These are phyloP conservation scores for Coemansia sp. DNA, from an alignment of 192 early-diverging fungal genomes.

Conservation along the genomic window DNA sequence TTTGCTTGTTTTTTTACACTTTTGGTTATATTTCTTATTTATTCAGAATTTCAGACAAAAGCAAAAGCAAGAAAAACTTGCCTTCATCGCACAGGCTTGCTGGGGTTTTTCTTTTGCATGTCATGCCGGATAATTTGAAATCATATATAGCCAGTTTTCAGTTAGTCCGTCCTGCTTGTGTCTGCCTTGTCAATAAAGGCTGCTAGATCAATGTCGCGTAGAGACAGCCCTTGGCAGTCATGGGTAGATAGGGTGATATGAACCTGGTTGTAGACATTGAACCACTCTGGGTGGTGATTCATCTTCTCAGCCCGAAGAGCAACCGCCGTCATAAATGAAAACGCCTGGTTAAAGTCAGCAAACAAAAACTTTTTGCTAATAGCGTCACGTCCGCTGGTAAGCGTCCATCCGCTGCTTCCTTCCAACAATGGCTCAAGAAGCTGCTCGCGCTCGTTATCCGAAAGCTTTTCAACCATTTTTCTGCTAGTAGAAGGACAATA, in stretches of 20 bases:
- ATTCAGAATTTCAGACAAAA: neutral
- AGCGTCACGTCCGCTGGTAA: slow-evolving; percentile 68
- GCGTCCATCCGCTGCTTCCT: slow-evolving; percentile 58
- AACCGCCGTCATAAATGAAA: slow-evolving; percentile 93
- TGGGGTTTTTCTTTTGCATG: slow-evolving; percentile 13
- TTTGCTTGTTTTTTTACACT: neutral
- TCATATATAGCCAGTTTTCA: neutral
- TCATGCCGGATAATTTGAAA: too few relatives aligned
- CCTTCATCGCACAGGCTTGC: neutral
- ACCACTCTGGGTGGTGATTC: slow-evolving; percentile 97
- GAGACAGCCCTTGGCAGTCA: slow-evolving; percentile 81
- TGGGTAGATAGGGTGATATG: slow-evolving; percentile 90
- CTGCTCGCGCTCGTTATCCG: slow-evolving; percentile 25
- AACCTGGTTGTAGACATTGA: slow-evolving; percentile 93
- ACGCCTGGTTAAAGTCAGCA: slow-evolving; percentile 83
- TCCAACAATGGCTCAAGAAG: slow-evolving; percentile 30
- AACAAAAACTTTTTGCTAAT: slow-evolving; percentile 78
- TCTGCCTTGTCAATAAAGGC: slow-evolving; percentile 63
- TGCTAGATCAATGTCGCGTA: slow-evolving; percentile 76
- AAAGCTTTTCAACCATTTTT: slow-evolving; percentile 30
- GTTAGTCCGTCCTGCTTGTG: slow-evolving; percentile 17
- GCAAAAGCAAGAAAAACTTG: neutral
- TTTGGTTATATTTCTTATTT: neutral
- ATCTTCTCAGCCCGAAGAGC: slow-evolving; percentile 88
- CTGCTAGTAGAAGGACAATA: neutral